Conservation (phyloP, 169 alveolate species). For the Eimeria maxima region DNA sequence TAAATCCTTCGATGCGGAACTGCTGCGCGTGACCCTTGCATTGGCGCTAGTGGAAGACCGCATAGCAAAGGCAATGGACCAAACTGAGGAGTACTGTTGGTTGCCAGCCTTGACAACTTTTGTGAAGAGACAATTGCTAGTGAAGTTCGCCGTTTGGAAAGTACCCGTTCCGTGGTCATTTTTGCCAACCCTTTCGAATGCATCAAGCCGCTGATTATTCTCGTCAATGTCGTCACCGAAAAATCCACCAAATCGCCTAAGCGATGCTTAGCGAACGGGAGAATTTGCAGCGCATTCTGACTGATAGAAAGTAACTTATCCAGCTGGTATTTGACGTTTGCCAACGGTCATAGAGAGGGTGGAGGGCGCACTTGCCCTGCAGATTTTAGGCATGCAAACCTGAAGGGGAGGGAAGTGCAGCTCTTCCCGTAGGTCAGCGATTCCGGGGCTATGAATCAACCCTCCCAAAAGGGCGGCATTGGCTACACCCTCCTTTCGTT, state of each 20-base stretch:
- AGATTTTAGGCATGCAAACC: neutral
- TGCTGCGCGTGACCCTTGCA: neutral
- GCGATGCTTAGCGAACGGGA: neutral
- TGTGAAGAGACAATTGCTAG: neutral
- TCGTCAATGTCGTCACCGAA: neutral
- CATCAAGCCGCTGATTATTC: neutral
- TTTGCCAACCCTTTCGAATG: neutral
- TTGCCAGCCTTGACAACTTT: neutral
- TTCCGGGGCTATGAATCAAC: neutral
- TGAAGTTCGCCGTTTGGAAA: neutral
- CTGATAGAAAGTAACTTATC: neutral
- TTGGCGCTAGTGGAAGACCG: slow-evolving; percentile 30
- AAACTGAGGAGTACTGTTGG: slow-evolving; percentile 7
- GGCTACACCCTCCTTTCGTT: neutral
- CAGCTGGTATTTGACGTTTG: neutral
- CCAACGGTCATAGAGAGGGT: neutral
- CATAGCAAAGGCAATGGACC: neutral
- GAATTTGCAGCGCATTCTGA: neutral
- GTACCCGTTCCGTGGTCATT: neutral
- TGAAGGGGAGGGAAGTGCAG: neutral
- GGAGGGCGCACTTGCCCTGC: slow-evolving; percentile 26
- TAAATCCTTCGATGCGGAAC: neutral
- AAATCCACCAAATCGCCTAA: neutral
- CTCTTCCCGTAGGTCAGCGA: slow-evolving; percentile 7
- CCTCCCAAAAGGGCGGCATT: neutral